Percentiles rank a stretch among this genome's conserved stretches.
Conservation (phyloP, 1,139 yeast species). For the Pichia sp. region DNA sequence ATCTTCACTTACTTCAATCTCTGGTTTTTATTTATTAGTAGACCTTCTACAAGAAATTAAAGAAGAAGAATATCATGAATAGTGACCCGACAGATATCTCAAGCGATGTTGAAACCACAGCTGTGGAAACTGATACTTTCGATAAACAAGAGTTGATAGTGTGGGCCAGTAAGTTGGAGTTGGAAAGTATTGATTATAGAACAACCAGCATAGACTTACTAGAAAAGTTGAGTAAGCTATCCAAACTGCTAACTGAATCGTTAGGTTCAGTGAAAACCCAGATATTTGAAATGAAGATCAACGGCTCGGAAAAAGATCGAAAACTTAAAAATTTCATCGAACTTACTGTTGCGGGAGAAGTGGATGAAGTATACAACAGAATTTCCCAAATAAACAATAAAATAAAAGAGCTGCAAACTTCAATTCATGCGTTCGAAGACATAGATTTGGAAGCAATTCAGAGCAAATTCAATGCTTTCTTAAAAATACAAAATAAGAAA, state of each 20-base stretch:
- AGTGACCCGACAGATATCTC: conserved; percentile 12
- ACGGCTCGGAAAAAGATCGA: conserved; percentile 1
- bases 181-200: conserved; percentile 41
- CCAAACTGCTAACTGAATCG: conserved; percentile 17
- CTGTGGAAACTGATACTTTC: conserved; percentile 9
- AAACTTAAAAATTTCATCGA: conserved; percentile 10
- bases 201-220: conserved; percentile 32
- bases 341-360: conserved; percentile 7
- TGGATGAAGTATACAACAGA: conserved; percentile 13
- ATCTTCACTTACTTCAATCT: not conserved
- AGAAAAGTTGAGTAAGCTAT: conserved; percentile 15
- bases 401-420: conserved; percentile 4
- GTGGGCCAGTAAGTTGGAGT: conserved; percentile 45
- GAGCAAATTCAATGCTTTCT: not conserved
- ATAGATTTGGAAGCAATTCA: not conserved
- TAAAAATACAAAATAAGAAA: not conserved
- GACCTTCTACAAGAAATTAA: not conserved
- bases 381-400: not conserved
- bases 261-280: conserved; percentile 11
- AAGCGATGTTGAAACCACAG: conserved; percentile 12
- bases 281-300: conserved; percentile 8
- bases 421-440: not conserved
- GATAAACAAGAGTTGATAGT: conserved; percentile 31
- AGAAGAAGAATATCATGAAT: not conserved
- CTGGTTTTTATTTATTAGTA: not conserved